These are phyloP conservation scores for Pichia cactophila DNA, from an alignment of 1,139 yeast species.

Conservation along the genomic window DNA sequence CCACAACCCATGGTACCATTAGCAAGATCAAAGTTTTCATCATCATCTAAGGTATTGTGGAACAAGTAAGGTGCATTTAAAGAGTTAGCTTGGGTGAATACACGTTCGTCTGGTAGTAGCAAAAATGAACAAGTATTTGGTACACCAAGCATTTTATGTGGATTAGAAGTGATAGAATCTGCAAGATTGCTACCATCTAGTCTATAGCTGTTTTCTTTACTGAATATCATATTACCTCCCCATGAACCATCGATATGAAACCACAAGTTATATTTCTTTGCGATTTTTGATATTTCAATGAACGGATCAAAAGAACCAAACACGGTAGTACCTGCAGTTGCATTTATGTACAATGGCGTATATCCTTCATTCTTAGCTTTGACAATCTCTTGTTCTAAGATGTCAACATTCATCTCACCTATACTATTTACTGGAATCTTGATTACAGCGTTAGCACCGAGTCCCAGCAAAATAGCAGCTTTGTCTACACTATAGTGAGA, in stretches of 20 bases:
- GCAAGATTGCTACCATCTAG: constrained; percentile 59
- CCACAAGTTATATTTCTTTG: constrained; percentile 54
- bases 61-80: constrained; percentile 75
- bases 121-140: constrained; percentile 83
- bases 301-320: constrained; percentile 78
- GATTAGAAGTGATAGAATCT: constrained; percentile 75
- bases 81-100: constrained; percentile 68
- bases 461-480: constrained; percentile 70
- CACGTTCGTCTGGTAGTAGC: constrained; percentile 57
- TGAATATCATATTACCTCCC: constrained; percentile 83
- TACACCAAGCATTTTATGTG: constrained; percentile 87
- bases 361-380: constrained; percentile 43
- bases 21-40: constrained; percentile 68
- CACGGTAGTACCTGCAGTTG: constrained; percentile 88
- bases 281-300: constrained; percentile 44
- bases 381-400: constrained; percentile 41
- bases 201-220: constrained; percentile 39
- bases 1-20: constrained; percentile 95
- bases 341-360: constrained; percentile 70
- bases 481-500: constrained; percentile 79
- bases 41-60: constrained; percentile 46
- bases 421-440: constrained; percentile 49
- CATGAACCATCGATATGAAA: constrained; percentile 86
- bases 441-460: constrained; percentile 59
- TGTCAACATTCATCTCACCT: constrained; percentile 50